Evolutionary conservation across 2,329 filamentous ascomycete species (phyloP), one percentile per base, ranked within the genome.

Genomic region (Fusarium praegraminearum): DNA sequence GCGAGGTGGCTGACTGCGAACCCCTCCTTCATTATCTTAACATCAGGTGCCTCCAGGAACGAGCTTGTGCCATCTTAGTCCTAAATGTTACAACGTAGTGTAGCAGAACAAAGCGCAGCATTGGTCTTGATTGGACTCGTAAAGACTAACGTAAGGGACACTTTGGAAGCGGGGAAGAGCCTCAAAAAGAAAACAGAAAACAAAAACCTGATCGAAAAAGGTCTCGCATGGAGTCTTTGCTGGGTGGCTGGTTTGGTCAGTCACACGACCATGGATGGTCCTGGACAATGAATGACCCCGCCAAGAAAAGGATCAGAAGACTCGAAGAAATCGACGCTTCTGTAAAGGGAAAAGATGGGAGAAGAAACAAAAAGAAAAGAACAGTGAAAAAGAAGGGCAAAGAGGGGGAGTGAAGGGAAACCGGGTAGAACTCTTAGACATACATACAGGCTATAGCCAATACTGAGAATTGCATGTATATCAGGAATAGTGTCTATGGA

Each of bases 1-100:
- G 35, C 57, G 45, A 52, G 60, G 70, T 65, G 68, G 62, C 68
- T 69, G 70, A 50, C 52, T 67, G 40, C 46, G 55, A 67, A 38
- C 65, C 52, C 57, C 63, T 43, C 62, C 44, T 38, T 54, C 47
- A 62, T 52, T 46, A 67, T 67, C 45, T 52, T 50, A 54, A 51
- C 44, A 67, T 74, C 71, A 73, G 71, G 69, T 71, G 71, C 59
- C 56, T 64, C 57, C 64, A 72, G 69, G 71, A 64, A 74, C 69
- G 60, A 55, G 59, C 30, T n/a, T 36, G 28, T 62, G 59, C 45
- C 49, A 49, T 30, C 38, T 28, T 50, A 22, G 49, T 22, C 33
- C 13, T 16, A 26, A 40, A 40, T 13, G 24, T 22, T 40, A 47
- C 41, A 60, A 36, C 12, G 18, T 30, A 13, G 18, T 30, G 26